phyloP scores from a whole-genome alignment of 345 rosid species.

The Murraya paniculata region DNA sequence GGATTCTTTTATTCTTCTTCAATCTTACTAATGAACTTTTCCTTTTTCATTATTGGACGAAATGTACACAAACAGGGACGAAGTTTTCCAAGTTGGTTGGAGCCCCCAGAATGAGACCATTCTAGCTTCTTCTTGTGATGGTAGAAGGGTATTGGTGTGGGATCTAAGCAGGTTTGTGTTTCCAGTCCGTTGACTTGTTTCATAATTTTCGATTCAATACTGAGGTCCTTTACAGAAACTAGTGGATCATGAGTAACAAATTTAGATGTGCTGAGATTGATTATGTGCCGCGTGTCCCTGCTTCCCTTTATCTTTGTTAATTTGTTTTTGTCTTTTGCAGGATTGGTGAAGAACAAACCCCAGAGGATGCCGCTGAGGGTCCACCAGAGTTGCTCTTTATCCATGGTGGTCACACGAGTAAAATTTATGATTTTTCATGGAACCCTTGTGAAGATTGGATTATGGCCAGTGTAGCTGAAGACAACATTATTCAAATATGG shows the following conservation, averaged over 20 bases:
- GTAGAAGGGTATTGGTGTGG: conserved; percentile 99
- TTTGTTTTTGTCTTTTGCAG: conserved; percentile 20
- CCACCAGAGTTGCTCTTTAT: conserved; percentile 96
- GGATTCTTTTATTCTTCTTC: neutral
- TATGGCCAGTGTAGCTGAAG: conserved; percentile 90
- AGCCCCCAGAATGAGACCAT: conserved; percentile 92
- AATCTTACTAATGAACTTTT: neutral
- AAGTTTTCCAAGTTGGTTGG: conserved; percentile 99
- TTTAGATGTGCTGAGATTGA: too few relatives aligned
- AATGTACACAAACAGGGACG: conserved; percentile 52
- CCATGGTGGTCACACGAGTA: conserved; percentile 98
- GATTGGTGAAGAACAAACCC: conserved; percentile 70
- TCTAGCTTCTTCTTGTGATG: conserved; percentile 96
- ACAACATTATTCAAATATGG: conserved; percentile 98
- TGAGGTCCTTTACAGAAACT: too few relatives aligned
- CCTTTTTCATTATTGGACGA: neutral
- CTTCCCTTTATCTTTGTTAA: neutral
- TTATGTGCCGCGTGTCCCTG: too few relatives aligned
- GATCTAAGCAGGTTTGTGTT: conserved; percentile 88
- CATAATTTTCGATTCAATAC: too few relatives aligned
- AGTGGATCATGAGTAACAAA: neutral
- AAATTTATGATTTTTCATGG: conserved; percentile 97
- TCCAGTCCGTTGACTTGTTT: neutral
- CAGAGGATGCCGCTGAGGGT: conserved; percentile 92
- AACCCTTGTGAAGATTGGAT: conserved; percentile 99